Percentiles rank a stretch among this genome's conserved stretches.
Conservation (phyloP, 108 stramenopile species). For the Cyclotella cryptica region DNA sequence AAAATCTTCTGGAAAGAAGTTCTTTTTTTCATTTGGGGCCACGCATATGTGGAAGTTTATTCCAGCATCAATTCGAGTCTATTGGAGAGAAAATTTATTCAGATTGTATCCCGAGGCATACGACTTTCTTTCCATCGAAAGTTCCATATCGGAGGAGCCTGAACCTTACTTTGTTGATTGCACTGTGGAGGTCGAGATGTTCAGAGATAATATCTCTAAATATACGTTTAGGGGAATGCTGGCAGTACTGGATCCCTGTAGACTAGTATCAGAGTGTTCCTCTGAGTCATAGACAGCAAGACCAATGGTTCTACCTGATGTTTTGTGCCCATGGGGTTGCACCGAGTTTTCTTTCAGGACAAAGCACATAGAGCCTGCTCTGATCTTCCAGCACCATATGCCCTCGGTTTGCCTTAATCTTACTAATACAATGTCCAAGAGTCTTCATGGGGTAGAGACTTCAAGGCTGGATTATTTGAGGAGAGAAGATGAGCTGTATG, state of each 20-base stretch:
- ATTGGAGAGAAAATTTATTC: no score
- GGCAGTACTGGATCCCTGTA: background rate
- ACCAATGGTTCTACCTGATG: slow-evolving; percentile 14
- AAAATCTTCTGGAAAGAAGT: no score
- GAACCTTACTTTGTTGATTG: no score
- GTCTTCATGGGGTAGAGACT: background rate
- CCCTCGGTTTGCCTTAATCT: background rate
- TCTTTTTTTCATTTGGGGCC: no score
- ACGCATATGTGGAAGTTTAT: no score
- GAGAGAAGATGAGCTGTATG: background rate
- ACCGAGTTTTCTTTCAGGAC: slow-evolving; percentile 17
- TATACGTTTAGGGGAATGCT: background rate
- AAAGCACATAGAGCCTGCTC: background rate
- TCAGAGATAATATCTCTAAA: background rate
- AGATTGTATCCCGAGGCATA: no score
- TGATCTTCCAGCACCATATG: slow-evolving; percentile 16
- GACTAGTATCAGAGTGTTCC: background rate
- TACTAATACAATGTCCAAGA: no score
- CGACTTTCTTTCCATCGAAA: no score
- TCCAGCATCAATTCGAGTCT: no score
- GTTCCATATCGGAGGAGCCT: no score
- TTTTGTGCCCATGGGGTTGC: slow-evolving; percentile 35
- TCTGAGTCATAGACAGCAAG: no score
- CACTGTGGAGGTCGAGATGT: background rate
- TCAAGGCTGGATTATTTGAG: slow-evolving; percentile 7